These are phyloP conservation scores for Cladochytrium replicatum DNA, from an alignment of 192 early-diverging fungal species.

Conservation along the genomic window DNA sequence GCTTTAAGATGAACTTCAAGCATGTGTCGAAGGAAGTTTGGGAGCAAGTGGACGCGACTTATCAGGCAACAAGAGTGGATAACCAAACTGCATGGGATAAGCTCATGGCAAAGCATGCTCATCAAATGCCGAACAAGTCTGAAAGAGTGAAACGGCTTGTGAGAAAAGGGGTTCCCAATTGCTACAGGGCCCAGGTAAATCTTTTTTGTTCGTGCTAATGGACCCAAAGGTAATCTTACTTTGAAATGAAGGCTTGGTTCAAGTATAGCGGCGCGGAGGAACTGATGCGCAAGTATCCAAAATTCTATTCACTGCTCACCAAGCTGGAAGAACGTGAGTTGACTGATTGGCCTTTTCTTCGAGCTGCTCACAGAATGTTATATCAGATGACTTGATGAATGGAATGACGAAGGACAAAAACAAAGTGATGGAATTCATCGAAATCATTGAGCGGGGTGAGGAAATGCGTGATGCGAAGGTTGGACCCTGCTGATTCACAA, in stretches of 20 bases:
- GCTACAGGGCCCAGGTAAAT: constrained; percentile 32
- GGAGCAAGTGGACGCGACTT: not conserved
- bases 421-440: constrained; percentile 45
- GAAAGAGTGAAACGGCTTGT: constrained; percentile 50
- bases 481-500: not conserved
- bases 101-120: not conserved
- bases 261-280: constrained; percentile 56
- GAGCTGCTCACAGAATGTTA: too few species aligned
- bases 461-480: not conserved
- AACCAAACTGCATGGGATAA: not conserved
- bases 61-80: not conserved
- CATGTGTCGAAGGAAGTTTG: not conserved
- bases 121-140: not conserved
- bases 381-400: too few species aligned
- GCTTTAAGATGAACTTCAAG: not conserved
- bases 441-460: constrained; percentile 56
- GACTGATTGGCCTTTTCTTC: too few species aligned
- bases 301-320: constrained; percentile 31
- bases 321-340: constrained; percentile 1
- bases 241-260: constrained; percentile 43
- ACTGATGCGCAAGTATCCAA: constrained; percentile 36
- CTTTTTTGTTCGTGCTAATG: not conserved
- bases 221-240: constrained; percentile 14
- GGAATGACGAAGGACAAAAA: constrained; percentile 44
- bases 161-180: constrained; percentile 55